A percentile compares a stretch with the other conserved stretches of the same genome.
phyloP scores from a whole-genome alignment of 1,284 basidiomycete genomes.

The Termitomyces sp. region DNA sequence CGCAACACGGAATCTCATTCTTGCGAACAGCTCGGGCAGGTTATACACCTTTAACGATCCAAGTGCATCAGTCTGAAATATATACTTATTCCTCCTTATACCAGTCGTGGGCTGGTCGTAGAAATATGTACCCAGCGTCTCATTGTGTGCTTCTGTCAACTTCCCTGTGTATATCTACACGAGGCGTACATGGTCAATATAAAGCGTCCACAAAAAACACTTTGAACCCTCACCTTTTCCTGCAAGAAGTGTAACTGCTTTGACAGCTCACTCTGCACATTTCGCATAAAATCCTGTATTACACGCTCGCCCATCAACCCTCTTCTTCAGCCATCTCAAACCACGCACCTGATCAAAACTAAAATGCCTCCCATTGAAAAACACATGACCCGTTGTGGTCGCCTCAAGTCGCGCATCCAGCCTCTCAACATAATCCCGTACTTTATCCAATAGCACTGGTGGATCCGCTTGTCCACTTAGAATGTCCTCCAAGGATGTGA shows the following conservation, averaged over 20 bases:
- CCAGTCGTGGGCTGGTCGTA: slow-evolving; percentile 81
- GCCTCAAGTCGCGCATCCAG: slow-evolving; percentile 39
- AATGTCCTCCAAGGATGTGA: slow-evolving; percentile 37
- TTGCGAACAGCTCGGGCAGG: slow-evolving; percentile 43
- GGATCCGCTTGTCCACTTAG: slow-evolving; percentile 28
- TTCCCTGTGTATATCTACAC: slow-evolving; percentile 59
- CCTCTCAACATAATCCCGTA: slow-evolving; percentile 47
- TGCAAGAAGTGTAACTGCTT: slow-evolving; percentile 67
- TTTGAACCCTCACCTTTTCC: slow-evolving; percentile 48
- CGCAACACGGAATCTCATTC: slow-evolving; percentile 32
- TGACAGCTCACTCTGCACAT: slow-evolving; percentile 59
- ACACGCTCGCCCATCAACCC: slow-evolving; percentile 1
- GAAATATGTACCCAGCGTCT: slow-evolving; percentile 69
- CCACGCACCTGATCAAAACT: slow-evolving; percentile 63
- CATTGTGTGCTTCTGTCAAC: slow-evolving; percentile 52
- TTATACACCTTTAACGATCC: slow-evolving; percentile 47
- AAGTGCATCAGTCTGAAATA: slow-evolving; percentile 47
- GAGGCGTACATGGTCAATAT: neutral
- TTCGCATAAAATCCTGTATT: slow-evolving; percentile 57
- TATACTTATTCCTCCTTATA: slow-evolving; percentile 65
- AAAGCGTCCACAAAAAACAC: neutral
- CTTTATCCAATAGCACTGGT: slow-evolving; percentile 33
- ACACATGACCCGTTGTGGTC: slow-evolving; percentile 55
- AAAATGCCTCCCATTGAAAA: slow-evolving; percentile 86
- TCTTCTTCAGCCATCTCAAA: neutral